phyloP scores from a whole-genome alignment of 192 early-diverging fungal species.

The Endogone sp. region DNA sequence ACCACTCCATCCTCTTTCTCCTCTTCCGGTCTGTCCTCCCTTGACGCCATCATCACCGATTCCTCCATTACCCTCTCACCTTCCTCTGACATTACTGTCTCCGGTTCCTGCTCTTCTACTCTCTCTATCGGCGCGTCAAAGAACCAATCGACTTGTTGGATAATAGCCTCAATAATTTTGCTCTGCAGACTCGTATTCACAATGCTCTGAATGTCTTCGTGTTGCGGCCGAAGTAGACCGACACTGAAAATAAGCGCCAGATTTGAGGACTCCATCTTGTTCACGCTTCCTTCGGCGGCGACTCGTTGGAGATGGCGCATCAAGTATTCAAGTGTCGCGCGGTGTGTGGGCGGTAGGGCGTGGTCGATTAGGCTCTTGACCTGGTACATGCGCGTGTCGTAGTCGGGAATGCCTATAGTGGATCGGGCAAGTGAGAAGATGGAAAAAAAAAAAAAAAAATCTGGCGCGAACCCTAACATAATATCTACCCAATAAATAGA shows the following conservation, averaged over 20 bases:
- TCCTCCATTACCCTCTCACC: neutral
- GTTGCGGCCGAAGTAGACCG: slow-evolving; percentile 60
- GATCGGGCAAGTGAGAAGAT: no score
- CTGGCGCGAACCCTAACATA: no score
- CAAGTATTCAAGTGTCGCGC: slow-evolving; percentile 54
- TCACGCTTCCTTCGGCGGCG: slow-evolving; percentile 56
- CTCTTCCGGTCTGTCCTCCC: neutral
- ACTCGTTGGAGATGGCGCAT: slow-evolving; percentile 67
- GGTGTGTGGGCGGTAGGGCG: slow-evolving; percentile 56
- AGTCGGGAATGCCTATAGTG: slow-evolving; percentile 44
- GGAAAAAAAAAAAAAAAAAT: no score
- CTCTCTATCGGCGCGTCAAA: slow-evolving; percentile 39
- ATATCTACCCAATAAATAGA: neutral
- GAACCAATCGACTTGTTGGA: slow-evolving; percentile 62
- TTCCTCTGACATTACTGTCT: neutral
- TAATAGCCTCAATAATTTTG: slow-evolving; percentile 64
- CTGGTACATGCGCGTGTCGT: slow-evolving; percentile 63
- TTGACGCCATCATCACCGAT: neutral
- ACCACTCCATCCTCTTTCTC: no score
- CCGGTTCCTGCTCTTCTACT: slow-evolving; percentile 23
- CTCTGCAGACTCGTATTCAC: slow-evolving; percentile 66
- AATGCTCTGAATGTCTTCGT: slow-evolving; percentile 55
- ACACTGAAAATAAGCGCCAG: slow-evolving; percentile 87
- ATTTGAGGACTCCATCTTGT: slow-evolving; percentile 92
- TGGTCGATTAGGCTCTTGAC: slow-evolving; percentile 65